Percentiles rank a stretch among this genome's conserved stretches.
phyloP scores from a whole-genome alignment of 176 grass and related monocot genomes.

The Chrysopogon serrulatus region DNA sequence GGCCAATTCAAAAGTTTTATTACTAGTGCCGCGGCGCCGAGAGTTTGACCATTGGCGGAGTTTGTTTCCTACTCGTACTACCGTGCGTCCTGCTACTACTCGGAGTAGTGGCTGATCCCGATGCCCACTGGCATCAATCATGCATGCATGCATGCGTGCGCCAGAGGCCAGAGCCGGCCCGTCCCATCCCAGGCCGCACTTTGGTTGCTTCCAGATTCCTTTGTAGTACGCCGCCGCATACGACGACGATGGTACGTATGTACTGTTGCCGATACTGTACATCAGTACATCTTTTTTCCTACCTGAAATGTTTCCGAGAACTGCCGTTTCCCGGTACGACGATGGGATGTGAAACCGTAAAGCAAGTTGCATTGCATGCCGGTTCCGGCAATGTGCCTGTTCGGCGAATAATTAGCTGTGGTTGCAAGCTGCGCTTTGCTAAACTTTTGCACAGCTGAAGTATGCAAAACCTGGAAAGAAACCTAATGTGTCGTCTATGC shows the following conservation, averaged over 20 bases:
- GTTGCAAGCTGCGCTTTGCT: neutral
- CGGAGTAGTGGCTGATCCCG: constrained; percentile 20
- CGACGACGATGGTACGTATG: too few species aligned
- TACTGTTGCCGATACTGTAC: too few species aligned
- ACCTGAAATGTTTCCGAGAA: neutral
- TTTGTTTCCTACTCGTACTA: too few species aligned
- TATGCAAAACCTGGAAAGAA: too few species aligned
- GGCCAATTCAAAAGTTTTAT: neutral
- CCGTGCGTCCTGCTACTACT: too few species aligned
- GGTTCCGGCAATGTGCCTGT: neutral
- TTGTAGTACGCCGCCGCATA: neutral
- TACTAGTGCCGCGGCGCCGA: neutral
- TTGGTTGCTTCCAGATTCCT: neutral
- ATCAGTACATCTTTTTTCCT: too few species aligned
- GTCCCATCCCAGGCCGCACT: neutral
- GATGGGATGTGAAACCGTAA: neutral
- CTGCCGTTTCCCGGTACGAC: neutral
- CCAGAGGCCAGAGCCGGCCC: neutral
- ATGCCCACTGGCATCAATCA: constrained; percentile 11
- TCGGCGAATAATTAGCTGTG: too few species aligned
- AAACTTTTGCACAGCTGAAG: too few species aligned
- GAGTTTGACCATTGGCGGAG: too few species aligned
- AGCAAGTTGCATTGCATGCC: neutral
- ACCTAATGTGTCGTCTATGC: too few species aligned
- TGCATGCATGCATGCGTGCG: neutral